These are phyloP conservation scores for Gamarada debralockiae DNA, from an alignment of 495 filamentous ascomycete genomes.

Conservation along the genomic window DNA sequence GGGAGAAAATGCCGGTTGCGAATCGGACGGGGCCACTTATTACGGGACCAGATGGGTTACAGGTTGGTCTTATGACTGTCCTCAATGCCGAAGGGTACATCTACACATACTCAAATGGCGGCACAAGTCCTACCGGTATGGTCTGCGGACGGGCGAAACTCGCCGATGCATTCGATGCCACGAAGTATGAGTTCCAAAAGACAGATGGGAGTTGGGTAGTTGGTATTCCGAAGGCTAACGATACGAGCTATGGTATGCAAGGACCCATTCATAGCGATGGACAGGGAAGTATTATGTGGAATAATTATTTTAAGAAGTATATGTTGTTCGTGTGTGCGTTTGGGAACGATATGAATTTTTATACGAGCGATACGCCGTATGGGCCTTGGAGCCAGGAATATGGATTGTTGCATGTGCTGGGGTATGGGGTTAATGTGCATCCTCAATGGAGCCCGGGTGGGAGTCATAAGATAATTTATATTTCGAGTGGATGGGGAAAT, in stretches of 20 bases:
- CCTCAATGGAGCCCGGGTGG: no score
- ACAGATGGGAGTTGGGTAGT: not conserved
- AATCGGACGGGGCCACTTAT: not conserved
- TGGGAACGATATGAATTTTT: no score
- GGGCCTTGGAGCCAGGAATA: no score
- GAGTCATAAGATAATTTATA: no score
- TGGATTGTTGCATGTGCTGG: no score
- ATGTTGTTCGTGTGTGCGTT: no score
- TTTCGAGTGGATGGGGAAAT: no score
- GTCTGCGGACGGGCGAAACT: not conserved
- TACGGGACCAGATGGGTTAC: not conserved
- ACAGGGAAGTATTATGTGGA: no score
- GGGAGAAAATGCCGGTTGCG: not conserved
- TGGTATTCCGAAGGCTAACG: not conserved
- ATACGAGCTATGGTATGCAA: not conserved
- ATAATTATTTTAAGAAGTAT: no score
- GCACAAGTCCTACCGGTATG: not conserved
- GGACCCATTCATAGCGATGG: not conserved
- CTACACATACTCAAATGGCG: not conserved
- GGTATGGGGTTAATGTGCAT: no score
- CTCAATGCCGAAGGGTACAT: not conserved
- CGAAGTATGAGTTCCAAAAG: not conserved
- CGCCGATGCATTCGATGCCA: not conserved
- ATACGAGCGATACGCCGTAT: no score
- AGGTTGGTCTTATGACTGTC: not conserved